Conservation (phyloP, 78 protist species). For the Acrasis kona region DNA sequence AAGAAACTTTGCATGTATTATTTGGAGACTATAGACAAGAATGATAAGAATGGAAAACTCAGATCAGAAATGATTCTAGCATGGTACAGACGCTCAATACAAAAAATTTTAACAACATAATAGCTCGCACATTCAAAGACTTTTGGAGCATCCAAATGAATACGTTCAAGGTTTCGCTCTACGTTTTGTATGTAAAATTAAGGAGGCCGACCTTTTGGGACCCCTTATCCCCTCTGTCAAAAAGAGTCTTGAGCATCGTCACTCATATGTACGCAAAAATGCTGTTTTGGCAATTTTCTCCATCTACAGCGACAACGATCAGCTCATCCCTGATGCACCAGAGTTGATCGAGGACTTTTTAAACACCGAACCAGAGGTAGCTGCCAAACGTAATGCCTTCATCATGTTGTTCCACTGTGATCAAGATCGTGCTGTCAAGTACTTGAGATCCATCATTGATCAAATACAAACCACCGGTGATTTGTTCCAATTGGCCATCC, state of each 20-base stretch:
- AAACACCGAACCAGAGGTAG: slow-evolving; percentile 50
- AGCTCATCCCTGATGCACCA: slow-evolving; percentile 88
- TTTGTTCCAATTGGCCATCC: slow-evolving; percentile 78
- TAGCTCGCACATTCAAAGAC: slow-evolving; percentile 48
- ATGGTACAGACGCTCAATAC: slow-evolving; percentile 50
- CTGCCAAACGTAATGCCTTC: slow-evolving; percentile 90
- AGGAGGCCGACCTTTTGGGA: slow-evolving; percentile 81
- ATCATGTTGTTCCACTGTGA: slow-evolving; percentile 80
- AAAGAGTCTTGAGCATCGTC: slow-evolving; percentile 71
- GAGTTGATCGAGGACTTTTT: slow-evolving; percentile 70
- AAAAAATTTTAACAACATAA: neutral
- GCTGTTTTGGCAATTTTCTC: slow-evolving; percentile 84
- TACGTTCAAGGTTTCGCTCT: slow-evolving; percentile 86
- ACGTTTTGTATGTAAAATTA: slow-evolving; percentile 83
- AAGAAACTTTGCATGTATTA: slow-evolving; percentile 87
- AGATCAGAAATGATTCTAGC: slow-evolving; percentile 87
- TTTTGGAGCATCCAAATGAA: slow-evolving; percentile 89
- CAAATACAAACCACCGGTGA: slow-evolving; percentile 65
- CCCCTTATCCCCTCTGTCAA: slow-evolving; percentile 72
- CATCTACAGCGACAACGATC: slow-evolving; percentile 44
- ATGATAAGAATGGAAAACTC: slow-evolving; percentile 73
- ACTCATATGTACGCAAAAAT: slow-evolving; percentile 65
- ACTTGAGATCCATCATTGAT: slow-evolving; percentile 22
- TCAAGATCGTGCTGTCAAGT: slow-evolving; percentile 77
- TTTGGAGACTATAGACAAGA: slow-evolving; percentile 86